phyloP scores from a whole-genome alignment of 306 rosid species.

The Alnus glutinosa region DNA sequence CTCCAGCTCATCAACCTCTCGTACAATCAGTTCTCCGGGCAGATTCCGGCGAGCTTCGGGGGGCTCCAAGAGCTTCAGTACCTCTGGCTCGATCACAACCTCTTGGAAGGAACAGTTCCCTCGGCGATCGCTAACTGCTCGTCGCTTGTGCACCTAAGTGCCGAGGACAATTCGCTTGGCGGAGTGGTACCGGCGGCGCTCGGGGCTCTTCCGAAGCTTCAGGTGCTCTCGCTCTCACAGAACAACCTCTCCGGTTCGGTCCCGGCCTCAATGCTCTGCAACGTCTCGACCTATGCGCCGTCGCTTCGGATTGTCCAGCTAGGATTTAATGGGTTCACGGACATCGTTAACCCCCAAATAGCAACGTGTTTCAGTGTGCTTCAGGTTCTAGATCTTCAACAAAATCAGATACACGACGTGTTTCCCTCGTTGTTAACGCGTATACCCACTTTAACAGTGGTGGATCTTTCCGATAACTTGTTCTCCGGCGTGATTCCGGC shows the following conservation, averaged over 20 bases:
- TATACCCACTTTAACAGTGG: constrained; percentile 45
- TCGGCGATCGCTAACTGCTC: constrained; percentile 86
- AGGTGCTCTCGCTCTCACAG: constrained; percentile 73
- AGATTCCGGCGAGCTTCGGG: constrained; percentile 77
- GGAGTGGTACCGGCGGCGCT: constrained; percentile 89
- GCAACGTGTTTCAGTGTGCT: constrained; percentile 63
- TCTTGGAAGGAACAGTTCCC: constrained; percentile 72
- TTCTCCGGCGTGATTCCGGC: constrained; percentile 67
- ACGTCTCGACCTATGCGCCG: constrained; percentile 55
- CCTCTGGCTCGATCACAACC: constrained; percentile 86
- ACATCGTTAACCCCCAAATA: constrained; percentile 48
- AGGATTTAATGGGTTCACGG: constrained; percentile 81
- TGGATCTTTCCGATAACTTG: constrained; percentile 70
- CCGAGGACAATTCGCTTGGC: constrained; percentile 66
- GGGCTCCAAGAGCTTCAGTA: constrained; percentile 72
- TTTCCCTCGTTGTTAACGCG: constrained; percentile 79
- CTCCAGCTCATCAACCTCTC: constrained; percentile 81
- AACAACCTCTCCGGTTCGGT: constrained; percentile 75
- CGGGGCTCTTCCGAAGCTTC: constrained; percentile 72
- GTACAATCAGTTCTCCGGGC: constrained; percentile 67
- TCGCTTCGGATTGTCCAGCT: constrained; percentile 79
- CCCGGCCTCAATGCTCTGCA: constrained; percentile 78
- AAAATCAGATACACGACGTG: constrained; percentile 56
- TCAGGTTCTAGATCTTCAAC: constrained; percentile 70
- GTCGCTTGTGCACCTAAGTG: constrained; percentile 79